Base-by-base conservation (phyloP, 2,329 filamentous ascomycete species). In the Chaetomium strumarium region DNA sequence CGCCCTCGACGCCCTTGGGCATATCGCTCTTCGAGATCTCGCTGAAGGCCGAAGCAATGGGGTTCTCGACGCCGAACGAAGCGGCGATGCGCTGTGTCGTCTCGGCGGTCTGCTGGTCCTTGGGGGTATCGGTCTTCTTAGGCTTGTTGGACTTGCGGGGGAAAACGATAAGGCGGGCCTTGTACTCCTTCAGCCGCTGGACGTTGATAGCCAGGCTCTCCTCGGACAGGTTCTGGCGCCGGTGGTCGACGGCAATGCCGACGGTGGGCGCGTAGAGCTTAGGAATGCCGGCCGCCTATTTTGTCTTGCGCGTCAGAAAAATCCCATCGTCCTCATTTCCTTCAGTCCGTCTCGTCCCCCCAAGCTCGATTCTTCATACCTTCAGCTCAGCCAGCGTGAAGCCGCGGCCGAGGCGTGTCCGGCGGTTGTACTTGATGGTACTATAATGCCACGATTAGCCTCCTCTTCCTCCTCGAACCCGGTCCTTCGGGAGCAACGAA, bases 301-400 rank as follows among this genome's bases (percentile, higher is more conserved):
- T 19, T 46, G 31, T 38, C 12, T n/a, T n/a, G 7, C 20, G 20
- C 34, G 51, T 58, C 44, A 55, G 51, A 50, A 55, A 49, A 50
- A 46, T 45, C n/a, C 24, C 16, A 20, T 16, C 37, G 16, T 29
- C 44, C 12, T 20, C 36, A 19, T 30, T 46, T 33, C n/a, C 38
- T 5, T 29, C 20, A n/a, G 10, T 43, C n/a, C n/a, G n/a, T 24
- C 45, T 24, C 5, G 6, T n/a, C 8, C 19, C 20, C 31, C 19
- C 37, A 14, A 30, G 20, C 8, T 17, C 24, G n/a, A 3, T 2
- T 2, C 2, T 51, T 55, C 74, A 63, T 87, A 96, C 92, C 91
- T 99, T 99, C 74, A 99, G 83, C 84, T 99, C 93, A 78, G 85
- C 81, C 65, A 97, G 81, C 67, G 92, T 90, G 87, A 99, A 99